These are phyloP conservation scores for Venustampulla echinocandica DNA, from an alignment of 495 filamentous ascomycete species.

Conservation along the genomic window DNA sequence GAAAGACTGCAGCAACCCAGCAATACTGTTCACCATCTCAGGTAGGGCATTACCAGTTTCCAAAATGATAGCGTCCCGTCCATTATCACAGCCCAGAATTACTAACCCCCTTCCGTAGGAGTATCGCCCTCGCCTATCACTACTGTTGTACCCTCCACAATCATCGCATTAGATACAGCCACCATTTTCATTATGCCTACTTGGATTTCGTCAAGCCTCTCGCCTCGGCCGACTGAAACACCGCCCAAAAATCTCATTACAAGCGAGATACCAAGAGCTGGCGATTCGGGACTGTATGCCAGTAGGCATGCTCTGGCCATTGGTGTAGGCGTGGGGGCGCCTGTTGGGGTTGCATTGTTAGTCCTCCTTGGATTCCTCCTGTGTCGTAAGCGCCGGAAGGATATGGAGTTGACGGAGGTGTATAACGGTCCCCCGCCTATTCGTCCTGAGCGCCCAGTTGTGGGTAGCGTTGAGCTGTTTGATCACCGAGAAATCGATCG, in stretches of 20 bases:
- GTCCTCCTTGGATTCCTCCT: not conserved
- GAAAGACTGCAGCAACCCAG: not conserved
- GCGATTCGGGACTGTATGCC: not conserved
- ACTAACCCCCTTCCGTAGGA: not conserved
- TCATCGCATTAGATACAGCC: not conserved
- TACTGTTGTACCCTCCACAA: not conserved
- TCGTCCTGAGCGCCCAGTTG: too few species aligned
- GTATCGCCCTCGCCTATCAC: not conserved
- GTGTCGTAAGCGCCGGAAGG: not conserved
- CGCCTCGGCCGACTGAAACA: not conserved
- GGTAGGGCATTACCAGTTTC: not conserved
- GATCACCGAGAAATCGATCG: too few species aligned
- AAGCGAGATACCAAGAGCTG: not conserved
- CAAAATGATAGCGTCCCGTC: not conserved
- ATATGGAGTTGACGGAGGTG: not conserved
- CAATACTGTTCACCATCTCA: not conserved
- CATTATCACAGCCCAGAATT: not conserved
- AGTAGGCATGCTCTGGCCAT: not conserved
- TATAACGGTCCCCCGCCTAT: slow-evolving; percentile 5
- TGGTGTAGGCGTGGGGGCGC: not conserved
- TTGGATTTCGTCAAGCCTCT: not conserved
- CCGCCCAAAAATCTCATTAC: not conserved
- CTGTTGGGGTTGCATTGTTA: not conserved
- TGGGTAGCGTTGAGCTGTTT: too few species aligned
- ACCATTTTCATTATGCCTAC: not conserved